Evolutionary conservation across 495 filamentous ascomycete genomes (phyloP), one percentile per base, ranked within the genome.

Genomic region (Cenococcum geophilum): DNA sequence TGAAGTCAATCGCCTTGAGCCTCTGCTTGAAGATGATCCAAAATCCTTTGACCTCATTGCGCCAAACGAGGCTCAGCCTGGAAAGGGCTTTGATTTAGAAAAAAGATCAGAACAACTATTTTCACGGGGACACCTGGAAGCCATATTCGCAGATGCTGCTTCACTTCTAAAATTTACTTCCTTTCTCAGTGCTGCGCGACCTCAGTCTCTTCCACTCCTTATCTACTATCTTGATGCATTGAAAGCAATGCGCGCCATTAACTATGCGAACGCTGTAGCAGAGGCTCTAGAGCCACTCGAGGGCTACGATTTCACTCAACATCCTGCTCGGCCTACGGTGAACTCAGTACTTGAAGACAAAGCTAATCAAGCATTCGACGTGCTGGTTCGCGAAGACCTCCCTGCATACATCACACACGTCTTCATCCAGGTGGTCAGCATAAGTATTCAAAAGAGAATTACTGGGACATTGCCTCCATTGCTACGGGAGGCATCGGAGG

Each of bases 201-300:
- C 83, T 23, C 83, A 88, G 59, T 90, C 86, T 22, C 79, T 92
- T 0, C 73, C 85, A 0, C 71, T 85, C 0, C 77, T 95, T 0
- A 76, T 77, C 20, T 82, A 80, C 66, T 92, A 91, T 65, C 79
- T 92, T 9, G 77, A 75, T 52, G 76, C 85, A 0, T 71, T 80
- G 55, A 89, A 90, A 61, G 84, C 84, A 3, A 70, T 89, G n/a
- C 78, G 84, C 61, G 83, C 87, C n/a, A 80, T 91, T 49, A 72
- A 77, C 23, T 90, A 89, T 69, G 81, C 85, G 4, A 89, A 90
- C 70, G 78, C 85, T 4, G 73, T 86, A 50, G 74, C 78, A 22
- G 77, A 76, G 57, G 75, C 82, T 59, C 68, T 87, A 66, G 72
- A 80, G 61, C 65, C 76, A 47, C 66, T 84, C 36, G 53, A 71